phyloP scores from a whole-genome alignment of 2,329 filamentous ascomycete genomes.

The Dactylellina parvicollis region DNA sequence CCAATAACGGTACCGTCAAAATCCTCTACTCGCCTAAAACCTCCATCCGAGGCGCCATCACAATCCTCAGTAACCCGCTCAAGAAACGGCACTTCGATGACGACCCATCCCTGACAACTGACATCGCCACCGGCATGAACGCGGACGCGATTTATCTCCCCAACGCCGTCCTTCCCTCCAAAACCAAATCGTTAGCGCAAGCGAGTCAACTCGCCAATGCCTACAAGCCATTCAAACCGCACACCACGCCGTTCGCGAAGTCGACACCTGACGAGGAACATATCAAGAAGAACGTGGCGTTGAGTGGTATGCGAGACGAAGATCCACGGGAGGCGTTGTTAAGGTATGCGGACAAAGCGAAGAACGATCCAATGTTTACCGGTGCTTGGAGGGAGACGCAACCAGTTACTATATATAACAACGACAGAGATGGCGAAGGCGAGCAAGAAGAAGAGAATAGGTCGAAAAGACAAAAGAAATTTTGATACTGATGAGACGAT shows the following conservation, averaged over 20 bases:
- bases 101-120: conserved; percentile 74
- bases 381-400: conserved; percentile 92
- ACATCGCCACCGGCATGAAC: conserved; percentile 72
- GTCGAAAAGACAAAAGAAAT: conserved; percentile 62
- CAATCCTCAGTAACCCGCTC: conserved; percentile 90
- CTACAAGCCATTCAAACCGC: conserved; percentile 76
- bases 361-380: conserved; percentile 93
- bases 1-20: conserved; percentile 87
- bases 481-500: neutral
- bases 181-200: conserved; percentile 37
- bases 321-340: conserved; percentile 92
- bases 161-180: conserved; percentile 63
- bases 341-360: conserved; percentile 92
- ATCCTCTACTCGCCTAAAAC: conserved; percentile 89
- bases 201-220: conserved; percentile 29
- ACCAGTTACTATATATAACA: conserved; percentile 88
- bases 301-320: conserved; percentile 93
- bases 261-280: conserved; percentile 88
- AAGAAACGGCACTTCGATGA: conserved; percentile 97
- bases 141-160: conserved; percentile 81
- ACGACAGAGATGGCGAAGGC: conserved; percentile 85
- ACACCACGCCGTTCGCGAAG: conserved; percentile 88
- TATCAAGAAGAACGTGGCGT: conserved; percentile 85
- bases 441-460: conserved; percentile 73
- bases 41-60: conserved; percentile 81